A percentile compares a stretch with the other conserved stretches of the same genome.
Evolutionary conservation across 2,329 filamentous ascomycete genomes (phyloP).

Genomic region (Aureobasidium musti): DNA sequence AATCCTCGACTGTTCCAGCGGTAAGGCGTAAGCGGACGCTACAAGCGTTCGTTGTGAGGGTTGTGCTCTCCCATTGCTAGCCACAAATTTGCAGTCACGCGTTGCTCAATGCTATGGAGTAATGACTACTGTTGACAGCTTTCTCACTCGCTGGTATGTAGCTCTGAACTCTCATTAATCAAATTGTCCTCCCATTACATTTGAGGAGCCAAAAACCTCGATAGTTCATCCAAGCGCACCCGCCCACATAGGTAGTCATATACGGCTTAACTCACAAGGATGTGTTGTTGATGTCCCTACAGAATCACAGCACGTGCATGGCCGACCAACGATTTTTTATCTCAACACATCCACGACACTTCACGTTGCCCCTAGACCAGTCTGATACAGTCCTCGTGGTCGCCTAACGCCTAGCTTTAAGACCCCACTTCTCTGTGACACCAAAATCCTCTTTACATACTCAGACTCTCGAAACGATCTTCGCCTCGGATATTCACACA

Average conservation of each 20-base stretch:
- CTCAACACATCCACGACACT: neutral
- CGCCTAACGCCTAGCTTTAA: neutral
- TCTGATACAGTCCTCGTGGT: conserved; percentile 1
- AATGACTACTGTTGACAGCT: neutral
- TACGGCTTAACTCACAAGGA: too few relatives aligned
- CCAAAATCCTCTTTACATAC: neutral
- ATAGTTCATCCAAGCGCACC: neutral
- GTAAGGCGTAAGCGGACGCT: neutral
- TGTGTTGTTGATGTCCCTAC: too few relatives aligned
- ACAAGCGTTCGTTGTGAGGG: neutral
- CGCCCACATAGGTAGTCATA: neutral
- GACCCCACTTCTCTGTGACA: conserved; percentile 2
- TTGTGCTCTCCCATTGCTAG: neutral
- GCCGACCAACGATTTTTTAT: neutral
- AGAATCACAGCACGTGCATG: neutral
- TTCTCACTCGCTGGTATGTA: neutral
- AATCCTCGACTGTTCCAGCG: neutral
- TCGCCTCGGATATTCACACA: neutral
- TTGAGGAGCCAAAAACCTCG: neutral
- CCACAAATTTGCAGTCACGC: neutral
- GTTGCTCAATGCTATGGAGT: neutral
- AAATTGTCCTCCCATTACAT: neutral
- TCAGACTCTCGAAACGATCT: neutral
- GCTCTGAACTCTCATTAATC: neutral
- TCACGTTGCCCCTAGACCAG: neutral